A percentile compares a stretch with the other conserved stretches of the same genome.
phyloP scores from a whole-genome alignment of 176 grass and related monocot genomes.

The Aegilops speltoides region DNA sequence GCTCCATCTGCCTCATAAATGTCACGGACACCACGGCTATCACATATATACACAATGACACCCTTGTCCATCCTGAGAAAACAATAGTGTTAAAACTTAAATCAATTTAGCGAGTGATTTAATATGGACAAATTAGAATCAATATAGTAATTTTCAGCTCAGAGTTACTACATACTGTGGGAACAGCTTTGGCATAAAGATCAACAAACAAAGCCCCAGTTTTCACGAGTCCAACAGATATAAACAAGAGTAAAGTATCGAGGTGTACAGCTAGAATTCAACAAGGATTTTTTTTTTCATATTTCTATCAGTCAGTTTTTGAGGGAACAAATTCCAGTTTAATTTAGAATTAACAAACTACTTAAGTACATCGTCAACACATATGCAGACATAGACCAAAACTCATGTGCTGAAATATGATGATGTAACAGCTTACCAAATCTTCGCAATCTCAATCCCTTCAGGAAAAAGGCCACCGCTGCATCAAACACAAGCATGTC shows the following conservation, averaged over 20 bases:
- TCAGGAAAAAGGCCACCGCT: constrained; percentile 98
- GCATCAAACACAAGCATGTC: constrained; percentile 34
- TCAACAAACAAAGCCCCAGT: neutral
- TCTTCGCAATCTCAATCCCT: constrained; percentile 98
- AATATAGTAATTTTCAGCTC: neutral
- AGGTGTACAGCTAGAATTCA: neutral
- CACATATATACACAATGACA: constrained; percentile 95
- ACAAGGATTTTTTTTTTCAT: neutral
- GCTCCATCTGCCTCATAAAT: constrained; percentile 97
- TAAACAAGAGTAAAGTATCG: neutral
- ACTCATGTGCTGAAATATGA: neutral
- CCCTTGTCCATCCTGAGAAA: constrained; percentile 93
- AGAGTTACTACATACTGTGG: neutral
- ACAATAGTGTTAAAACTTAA: neutral
- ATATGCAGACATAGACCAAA: neutral
- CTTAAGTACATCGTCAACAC: neutral
- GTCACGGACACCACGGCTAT: constrained; percentile 83
- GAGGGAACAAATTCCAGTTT: neutral
- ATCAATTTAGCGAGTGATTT: neutral
- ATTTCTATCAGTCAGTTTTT: neutral
- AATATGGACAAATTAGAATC: neutral
- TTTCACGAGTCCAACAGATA: constrained; percentile 3
- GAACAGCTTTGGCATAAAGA: neutral
- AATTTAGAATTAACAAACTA: neutral
- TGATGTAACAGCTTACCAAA: constrained; percentile 55